phyloP scores from a whole-genome alignment of 805 yeast species.

The Yarrowia osloensis region DNA sequence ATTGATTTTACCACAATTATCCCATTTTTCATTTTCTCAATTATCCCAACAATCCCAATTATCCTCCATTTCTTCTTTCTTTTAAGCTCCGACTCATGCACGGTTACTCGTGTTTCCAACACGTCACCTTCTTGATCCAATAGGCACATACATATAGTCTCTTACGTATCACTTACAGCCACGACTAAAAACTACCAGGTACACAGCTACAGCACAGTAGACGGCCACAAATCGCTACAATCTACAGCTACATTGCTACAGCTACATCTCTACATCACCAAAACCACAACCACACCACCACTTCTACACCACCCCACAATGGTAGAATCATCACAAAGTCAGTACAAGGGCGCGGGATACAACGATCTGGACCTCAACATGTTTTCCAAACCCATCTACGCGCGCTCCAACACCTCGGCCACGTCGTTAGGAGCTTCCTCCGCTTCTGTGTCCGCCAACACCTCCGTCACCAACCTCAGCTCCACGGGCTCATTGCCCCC shows the following conservation, averaged over 20 bases:
- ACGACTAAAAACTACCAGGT: too few relatives aligned
- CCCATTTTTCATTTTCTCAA: too few relatives aligned
- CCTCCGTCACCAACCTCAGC: conserved; percentile 21
- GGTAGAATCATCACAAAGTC: conserved; percentile 12
- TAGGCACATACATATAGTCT: not conserved
- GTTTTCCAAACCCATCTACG: conserved; percentile 17
- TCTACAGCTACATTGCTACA: too few relatives aligned
- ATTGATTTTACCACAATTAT: too few relatives aligned
- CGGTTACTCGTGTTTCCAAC: not conserved
- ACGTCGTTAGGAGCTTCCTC: not conserved
- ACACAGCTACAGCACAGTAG: too few relatives aligned
- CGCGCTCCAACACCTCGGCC: conserved; percentile 12
- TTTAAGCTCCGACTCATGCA: conserved; percentile 15
- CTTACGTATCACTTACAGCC: not conserved
- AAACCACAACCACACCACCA: too few relatives aligned
- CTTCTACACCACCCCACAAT: too few relatives aligned
- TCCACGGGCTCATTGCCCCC: not conserved
- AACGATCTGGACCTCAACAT: conserved; percentile 17
- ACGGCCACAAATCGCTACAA: too few relatives aligned
- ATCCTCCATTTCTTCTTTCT: too few relatives aligned
- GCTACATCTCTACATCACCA: too few relatives aligned
- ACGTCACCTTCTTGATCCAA: conserved; percentile 16
- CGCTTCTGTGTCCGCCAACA: not conserved
- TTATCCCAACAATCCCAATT: too few relatives aligned
- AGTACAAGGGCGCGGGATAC: conserved; percentile 31